Percentiles rank a stretch among this genome's conserved stretches.
Conservation (phyloP, 1,139 yeast species). For the Yamadazyma aaseri region DNA sequence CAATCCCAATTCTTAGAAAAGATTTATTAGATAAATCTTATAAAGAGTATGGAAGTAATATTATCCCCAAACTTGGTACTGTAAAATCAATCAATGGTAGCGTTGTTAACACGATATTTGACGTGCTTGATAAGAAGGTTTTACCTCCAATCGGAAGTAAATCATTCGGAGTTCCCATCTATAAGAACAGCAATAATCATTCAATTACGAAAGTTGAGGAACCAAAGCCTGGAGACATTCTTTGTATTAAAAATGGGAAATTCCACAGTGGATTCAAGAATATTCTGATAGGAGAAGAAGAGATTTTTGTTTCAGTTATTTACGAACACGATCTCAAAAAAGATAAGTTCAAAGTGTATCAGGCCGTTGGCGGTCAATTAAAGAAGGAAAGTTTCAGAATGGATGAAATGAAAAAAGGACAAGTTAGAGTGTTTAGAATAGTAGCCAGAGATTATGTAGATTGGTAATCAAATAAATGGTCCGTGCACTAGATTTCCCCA, state of each 20-base stretch:
- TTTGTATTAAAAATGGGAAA: constrained; percentile 71
- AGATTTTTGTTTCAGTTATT: constrained; percentile 41
- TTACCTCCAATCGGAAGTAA: constrained; percentile 64
- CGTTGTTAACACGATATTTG: constrained; percentile 23
- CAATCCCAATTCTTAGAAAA: constrained; percentile 49
- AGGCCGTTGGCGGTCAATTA: constrained; percentile 55
- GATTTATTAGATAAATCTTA: constrained; percentile 53
- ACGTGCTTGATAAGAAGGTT: constrained; percentile 19
- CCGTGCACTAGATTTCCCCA: too few species aligned
- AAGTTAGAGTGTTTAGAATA: constrained; percentile 69
- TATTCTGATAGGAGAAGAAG: constrained; percentile 40
- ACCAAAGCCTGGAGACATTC: constrained; percentile 78
- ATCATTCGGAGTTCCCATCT: constrained; percentile 72
- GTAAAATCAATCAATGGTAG: constrained; percentile 7
- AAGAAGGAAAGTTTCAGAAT: constrained; percentile 64
- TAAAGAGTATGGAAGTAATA: constrained; percentile 40
- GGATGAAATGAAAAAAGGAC: constrained; percentile 75
- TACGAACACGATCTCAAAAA: constrained; percentile 74
- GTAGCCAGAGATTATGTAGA: constrained; percentile 16
- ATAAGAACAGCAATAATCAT: constrained; percentile 43
- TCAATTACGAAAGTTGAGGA: constrained; percentile 61
- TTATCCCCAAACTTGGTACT: constrained; percentile 9
- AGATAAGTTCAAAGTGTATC: constrained; percentile 74
- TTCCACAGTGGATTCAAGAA: constrained; percentile 59
- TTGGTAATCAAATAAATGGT: too few species aligned